Base-by-base conservation (phyloP, 2,329 filamentous ascomycete genomes). In the Trichophyton equinum region DNA sequence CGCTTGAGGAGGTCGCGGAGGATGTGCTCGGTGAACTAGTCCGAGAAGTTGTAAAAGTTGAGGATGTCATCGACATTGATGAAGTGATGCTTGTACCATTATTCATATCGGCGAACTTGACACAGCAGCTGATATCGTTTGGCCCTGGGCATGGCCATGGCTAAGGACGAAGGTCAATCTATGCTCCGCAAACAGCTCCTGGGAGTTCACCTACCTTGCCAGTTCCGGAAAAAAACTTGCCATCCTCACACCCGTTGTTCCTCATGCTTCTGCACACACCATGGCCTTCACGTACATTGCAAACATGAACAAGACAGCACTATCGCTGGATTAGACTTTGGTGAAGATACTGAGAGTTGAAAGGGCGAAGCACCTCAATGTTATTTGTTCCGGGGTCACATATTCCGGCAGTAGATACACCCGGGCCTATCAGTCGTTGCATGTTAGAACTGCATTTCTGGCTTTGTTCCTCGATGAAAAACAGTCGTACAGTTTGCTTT, bases 111-210 rank as follows among this genome's bases (percentile, higher is more conserved):
- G 22, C 40, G 27, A 27, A 59, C 49, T 59, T 59, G 25, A 59
- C 42, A 59, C 57, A 59, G 25, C 57, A 59, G 1, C n/a, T 33
- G 9, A 47, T 59, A 4, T 44, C 57, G 15, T 59, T 38, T 20
- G 38, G 38, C 4, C 57, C 57, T 20, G 57, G 57, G 15, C 57
- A 59, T 25, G 57, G 57, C 38, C 42, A 59, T 47, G 57, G 57
- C 57, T 59, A 25, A 25, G 9, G 27, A 30, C 13, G 7, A 11
- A 53, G 33, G 27, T 53, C n/a, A 53, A 25, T 13, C 1, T 9
- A 9, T 30, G 11, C n/a, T 33, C 11, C 38, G 5, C 18, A 18
- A 36, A 36, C 9, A n/a, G 20, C 27, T 57, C n/a, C 9, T 44
- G 15, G n/a, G 27, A 7, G 4, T 40, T 15, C 8, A 33, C 22